Percentiles rank a stretch among this genome's conserved stretches.
These are phyloP conservation scores for Pyricularia grisea DNA, from an alignment of 2,329 filamentous ascomycete species.

Conservation along the genomic window DNA sequence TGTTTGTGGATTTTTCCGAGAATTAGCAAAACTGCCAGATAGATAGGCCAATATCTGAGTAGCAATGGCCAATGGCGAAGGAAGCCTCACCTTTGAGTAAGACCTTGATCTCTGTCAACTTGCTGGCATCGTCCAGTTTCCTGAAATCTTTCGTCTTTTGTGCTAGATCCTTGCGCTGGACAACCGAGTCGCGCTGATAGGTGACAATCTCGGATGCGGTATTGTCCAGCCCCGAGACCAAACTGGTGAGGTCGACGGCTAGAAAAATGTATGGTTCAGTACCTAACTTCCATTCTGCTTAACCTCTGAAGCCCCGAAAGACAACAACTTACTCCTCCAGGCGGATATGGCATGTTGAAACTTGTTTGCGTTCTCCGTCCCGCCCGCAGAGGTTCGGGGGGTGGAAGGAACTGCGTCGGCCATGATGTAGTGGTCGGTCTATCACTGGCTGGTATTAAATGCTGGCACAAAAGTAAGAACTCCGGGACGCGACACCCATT, in stretches of 20 bases:
- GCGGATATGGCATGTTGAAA: conserved; percentile 94
- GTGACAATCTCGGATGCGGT: conserved; percentile 92
- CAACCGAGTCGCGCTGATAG: conserved; percentile 89
- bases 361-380: conserved; percentile 59
- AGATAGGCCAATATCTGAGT: not conserved
- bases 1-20: conserved; percentile 23
- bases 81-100: conserved; percentile 64
- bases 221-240: conserved; percentile 79
- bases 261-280: conserved; percentile 6
- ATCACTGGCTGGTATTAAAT: not conserved
- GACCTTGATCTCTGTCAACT: conserved; percentile 80
- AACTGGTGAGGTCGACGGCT: conserved; percentile 80
- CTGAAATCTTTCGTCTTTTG: conserved; percentile 98
- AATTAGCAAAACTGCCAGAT: not conserved
- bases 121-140: conserved; percentile 82
- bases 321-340: conserved; percentile 68
- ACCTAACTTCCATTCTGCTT: not conserved
- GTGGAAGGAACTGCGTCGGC: conserved; percentile 12
- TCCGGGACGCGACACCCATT: not conserved
- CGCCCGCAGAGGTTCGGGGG: not conserved
- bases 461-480: not conserved
- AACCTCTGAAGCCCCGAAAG: not conserved
- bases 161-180: conserved; percentile 94
- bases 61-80: no score
- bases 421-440: conserved; percentile 8